phyloP scores from a whole-genome alignment of 345 rosid genomes.

The Erysimum cheiranthoides region DNA sequence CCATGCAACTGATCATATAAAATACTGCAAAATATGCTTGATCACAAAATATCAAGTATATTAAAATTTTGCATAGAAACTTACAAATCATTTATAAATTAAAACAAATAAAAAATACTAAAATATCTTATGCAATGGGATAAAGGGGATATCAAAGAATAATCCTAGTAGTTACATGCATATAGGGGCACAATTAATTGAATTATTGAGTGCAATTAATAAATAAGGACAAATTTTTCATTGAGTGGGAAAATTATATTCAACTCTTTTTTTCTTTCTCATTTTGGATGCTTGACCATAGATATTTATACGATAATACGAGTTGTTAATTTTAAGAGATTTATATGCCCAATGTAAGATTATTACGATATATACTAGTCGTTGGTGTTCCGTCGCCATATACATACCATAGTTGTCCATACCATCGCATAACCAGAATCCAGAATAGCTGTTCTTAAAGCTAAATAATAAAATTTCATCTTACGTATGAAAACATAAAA shows the following conservation, averaged over 20 bases:
- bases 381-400: conserved; percentile 24
- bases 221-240: neutral
- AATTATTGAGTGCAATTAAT: neutral
- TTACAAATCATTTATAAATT: no score
- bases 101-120: no score
- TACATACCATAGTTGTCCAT: conserved; percentile 9
- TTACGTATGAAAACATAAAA: neutral
- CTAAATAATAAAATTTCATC: neutral
- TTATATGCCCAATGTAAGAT: neutral
- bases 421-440: conserved; percentile 6
- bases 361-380: neutral
- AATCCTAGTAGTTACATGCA: no score
- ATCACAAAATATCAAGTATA: no score
- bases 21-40: no score
- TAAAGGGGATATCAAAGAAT: no score
- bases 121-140: no score
- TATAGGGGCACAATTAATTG: no score
- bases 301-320: neutral
- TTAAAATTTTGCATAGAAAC: no score
- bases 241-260: neutral
- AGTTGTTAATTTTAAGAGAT: neutral
- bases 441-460: neutral
- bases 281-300: neutral
- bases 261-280: neutral
- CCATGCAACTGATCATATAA: no score